Conservation (phyloP, 352 stramenopile species). For the Phytophthora colocasiae region DNA sequence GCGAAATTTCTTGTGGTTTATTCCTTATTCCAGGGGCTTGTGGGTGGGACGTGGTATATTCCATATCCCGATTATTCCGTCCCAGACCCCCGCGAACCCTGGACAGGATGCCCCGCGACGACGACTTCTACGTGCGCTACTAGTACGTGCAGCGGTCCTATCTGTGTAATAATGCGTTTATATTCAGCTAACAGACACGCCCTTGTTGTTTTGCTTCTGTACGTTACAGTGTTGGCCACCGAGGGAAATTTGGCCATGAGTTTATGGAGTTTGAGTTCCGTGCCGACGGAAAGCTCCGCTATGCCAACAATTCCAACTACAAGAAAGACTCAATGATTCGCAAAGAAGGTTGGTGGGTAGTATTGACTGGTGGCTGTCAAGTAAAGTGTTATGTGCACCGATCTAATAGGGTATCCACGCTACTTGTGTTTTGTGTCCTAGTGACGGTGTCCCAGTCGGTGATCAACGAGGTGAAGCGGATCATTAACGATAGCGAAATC, state of each 20-base stretch:
- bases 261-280: slow-evolving; percentile 98
- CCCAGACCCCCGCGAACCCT: too few relatives aligned
- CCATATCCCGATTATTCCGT: too few relatives aligned
- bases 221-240: slow-evolving; percentile 90
- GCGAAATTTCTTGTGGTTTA: too few relatives aligned
- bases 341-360: slow-evolving; percentile 88
- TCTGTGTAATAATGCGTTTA: background rate
- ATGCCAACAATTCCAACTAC: slow-evolving; percentile 99
- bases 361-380: background rate
- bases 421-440: slow-evolving; percentile 25
- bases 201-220: background rate
- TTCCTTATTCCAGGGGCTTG: too few relatives aligned
- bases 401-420: slow-evolving; percentile 1
- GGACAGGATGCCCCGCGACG: slow-evolving; percentile 61
- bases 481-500: slow-evolving; percentile 93
- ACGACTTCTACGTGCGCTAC: slow-evolving; percentile 91
- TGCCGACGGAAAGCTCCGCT: slow-evolving; percentile 92
- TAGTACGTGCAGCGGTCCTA: slow-evolving; percentile 59
- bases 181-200: background rate
- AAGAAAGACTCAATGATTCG: slow-evolving; percentile 98
- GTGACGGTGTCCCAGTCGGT: slow-evolving; percentile 92
- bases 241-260: slow-evolving; percentile 97
- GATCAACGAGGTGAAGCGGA: slow-evolving; percentile 94
- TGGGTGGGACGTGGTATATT: too few relatives aligned
- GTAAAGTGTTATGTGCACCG: background rate